Evolutionary conservation across 2,329 filamentous ascomycete genomes (phyloP).

Genomic region (Emergomyces africanus): DNA sequence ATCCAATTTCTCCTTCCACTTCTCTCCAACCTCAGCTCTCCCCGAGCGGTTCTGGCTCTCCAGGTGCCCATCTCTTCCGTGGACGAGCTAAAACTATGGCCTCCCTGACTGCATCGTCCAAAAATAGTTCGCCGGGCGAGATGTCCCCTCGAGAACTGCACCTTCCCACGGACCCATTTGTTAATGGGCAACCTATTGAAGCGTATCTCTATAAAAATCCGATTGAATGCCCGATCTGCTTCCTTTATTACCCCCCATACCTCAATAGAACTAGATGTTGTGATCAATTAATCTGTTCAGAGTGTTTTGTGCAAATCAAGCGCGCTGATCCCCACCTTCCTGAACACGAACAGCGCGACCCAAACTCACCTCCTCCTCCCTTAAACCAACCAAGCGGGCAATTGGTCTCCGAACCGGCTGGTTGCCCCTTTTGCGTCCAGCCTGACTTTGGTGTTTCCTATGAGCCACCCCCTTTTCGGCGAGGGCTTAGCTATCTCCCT

Average conservation of each 20-base stretch:
- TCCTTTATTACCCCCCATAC: conserved; percentile 88
- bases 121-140: conserved; percentile 59
- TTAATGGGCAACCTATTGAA: conserved; percentile 90
- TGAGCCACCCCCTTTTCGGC: conserved; percentile 72
- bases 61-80: conserved; percentile 52
- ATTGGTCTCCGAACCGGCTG: conserved; percentile 79
- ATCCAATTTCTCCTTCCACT: conserved; percentile 42
- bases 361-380: conserved; percentile 25
- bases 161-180: conserved; percentile 68
- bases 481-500: conserved; percentile 60
- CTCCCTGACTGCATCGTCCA: conserved; percentile 63
- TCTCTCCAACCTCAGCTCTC: conserved; percentile 21
- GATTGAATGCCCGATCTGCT: conserved; percentile 88
- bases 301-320: conserved; percentile 99
- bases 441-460: conserved; percentile 96
- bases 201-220: conserved; percentile 89
- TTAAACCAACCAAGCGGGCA: conserved; percentile 40
- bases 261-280: conserved; percentile 92
- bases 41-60: conserved; percentile 37
- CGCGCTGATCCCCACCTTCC: conserved; percentile 81
- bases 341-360: conserved; percentile 50
- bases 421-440: conserved; percentile 90
- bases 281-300: conserved; percentile 91
- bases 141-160: conserved; percentile 64
- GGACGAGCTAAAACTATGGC: conserved; percentile 81